Evolutionary conservation across 2,329 filamentous ascomycete species (phyloP).

Genomic region (Didymosphaeria variabile): DNA sequence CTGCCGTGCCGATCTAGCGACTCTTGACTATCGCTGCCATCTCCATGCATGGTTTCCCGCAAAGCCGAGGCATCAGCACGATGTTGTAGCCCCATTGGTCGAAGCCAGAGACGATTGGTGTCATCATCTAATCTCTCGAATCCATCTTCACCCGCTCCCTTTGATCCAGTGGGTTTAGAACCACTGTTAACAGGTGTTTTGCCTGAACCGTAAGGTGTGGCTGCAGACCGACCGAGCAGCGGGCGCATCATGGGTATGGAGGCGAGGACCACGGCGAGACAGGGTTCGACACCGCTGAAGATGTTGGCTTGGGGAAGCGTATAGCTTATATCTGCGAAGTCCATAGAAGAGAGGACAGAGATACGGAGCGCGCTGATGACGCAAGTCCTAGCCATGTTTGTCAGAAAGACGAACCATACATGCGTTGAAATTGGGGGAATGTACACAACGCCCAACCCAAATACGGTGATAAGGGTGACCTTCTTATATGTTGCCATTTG

Average conservation of each 20-base stretch:
- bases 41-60: background rate
- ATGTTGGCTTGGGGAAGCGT: background rate
- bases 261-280: background rate
- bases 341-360: background rate
- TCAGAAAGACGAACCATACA: background rate
- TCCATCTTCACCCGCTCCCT: background rate
- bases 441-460: background rate
- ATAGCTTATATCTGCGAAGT: background rate
- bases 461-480: background rate
- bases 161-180: background rate
- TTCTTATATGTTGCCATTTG: conserved; percentile 2
- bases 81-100: background rate
- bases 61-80: background rate
- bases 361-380: conserved; percentile 1
- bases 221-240: background rate
- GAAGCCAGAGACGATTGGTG: background rate
- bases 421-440: background rate
- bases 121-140: background rate
- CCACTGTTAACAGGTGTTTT: background rate
- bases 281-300: background rate
- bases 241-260: background rate
- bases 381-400: background rate
- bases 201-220: background rate
- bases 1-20: background rate
- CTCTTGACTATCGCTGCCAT: background rate